A percentile compares a stretch with the other conserved stretches of the same genome.
phyloP scores from a whole-genome alignment of 2,329 filamentous ascomycete species.

The Coniochaeta prunicola region DNA sequence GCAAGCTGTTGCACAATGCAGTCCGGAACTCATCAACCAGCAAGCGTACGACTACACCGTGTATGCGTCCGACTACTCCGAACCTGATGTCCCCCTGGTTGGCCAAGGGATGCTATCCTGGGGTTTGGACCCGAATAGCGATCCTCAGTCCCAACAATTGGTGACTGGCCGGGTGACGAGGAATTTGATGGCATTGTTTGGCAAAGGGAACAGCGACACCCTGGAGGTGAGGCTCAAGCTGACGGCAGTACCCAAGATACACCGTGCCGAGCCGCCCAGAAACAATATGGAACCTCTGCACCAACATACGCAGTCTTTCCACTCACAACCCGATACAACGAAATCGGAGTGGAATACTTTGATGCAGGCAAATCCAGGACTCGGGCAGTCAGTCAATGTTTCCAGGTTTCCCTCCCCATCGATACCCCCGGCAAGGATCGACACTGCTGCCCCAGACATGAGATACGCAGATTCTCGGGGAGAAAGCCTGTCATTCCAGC shows the following conservation, averaged over 20 bases:
- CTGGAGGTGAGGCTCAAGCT: conserved; percentile 89
- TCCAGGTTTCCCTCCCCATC: conserved; percentile 26
- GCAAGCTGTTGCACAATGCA: conserved; percentile 68
- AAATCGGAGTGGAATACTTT: conserved; percentile 68
- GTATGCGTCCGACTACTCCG: conserved; percentile 94
- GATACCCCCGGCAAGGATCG: conserved; percentile 15
- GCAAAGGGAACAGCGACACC: conserved; percentile 76
- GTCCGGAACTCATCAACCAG: conserved; percentile 75
- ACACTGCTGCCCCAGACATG: conserved; percentile 7
- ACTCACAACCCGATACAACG: conserved; percentile 49
- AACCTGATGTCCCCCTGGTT: conserved; percentile 85
- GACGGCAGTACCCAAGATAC: conserved; percentile 62
- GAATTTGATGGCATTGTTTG: conserved; percentile 78
- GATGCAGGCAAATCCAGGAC: conserved; percentile 59
- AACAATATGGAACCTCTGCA: conserved; percentile 11
- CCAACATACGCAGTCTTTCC: conserved; percentile 22
- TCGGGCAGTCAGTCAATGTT: conserved; percentile 30
- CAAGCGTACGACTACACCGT: conserved; percentile 83
- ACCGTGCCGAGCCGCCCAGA: conserved; percentile 17
- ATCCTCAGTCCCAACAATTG: conserved; percentile 52
- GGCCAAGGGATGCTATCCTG: conserved; percentile 93
- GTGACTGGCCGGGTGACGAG: conserved; percentile 88
- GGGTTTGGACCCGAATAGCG: conserved; percentile 55
- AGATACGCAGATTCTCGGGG: conserved; percentile 9
- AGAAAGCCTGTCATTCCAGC: conserved; percentile 9